Evolutionary conservation across 441 rosid species (phyloP), one percentile per base, ranked within the genome.

Genomic region (Pelargonium australe): DNA sequence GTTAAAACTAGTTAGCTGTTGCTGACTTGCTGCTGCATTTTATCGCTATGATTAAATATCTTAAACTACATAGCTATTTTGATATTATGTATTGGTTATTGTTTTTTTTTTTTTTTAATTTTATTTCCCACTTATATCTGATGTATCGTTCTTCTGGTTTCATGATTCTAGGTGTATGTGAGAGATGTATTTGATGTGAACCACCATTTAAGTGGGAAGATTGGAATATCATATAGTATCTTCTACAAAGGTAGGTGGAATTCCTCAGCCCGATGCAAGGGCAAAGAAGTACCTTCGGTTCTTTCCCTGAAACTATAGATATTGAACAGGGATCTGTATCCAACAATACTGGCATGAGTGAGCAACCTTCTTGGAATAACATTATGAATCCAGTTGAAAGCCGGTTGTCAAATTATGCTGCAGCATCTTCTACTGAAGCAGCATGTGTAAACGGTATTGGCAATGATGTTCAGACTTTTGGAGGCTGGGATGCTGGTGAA

Each of bases 401-500:
- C 68, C 76, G 79, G 58, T 66, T 82, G 68, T 68, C 85, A 11
- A 84, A 76, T 85, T 76, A 66, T 63, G 19, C 76, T 31, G 79
- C 76, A 43, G 79, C 23, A 10, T 63, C 89, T 77, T 82, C 85
- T 64, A 75, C 76, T 55, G 82, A 77, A 66, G 74, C 84, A 66
- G 58, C 81, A 20, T 77, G 80, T 47, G 77, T 64, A 66, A 78
- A 77, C 73, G 72, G 84, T 14, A 68, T 68, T 51, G 66, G 78
- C 81, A 79, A 75, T 69, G 79, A 72, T 74, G 71, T 60, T 72
- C 90, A 74, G 65, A 74, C 70, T 69, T 82, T 78, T 71, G 71
- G 75, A 73, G 76, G 84, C 70, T 87, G 88, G 92, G 86, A 74
- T 75, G 78, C 80, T n/a, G 88, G 89, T 45, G 96, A 88, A 73